phyloP scores from a whole-genome alignment of 2,329 filamentous ascomycete species.

The Blastomyces gilchristii region DNA sequence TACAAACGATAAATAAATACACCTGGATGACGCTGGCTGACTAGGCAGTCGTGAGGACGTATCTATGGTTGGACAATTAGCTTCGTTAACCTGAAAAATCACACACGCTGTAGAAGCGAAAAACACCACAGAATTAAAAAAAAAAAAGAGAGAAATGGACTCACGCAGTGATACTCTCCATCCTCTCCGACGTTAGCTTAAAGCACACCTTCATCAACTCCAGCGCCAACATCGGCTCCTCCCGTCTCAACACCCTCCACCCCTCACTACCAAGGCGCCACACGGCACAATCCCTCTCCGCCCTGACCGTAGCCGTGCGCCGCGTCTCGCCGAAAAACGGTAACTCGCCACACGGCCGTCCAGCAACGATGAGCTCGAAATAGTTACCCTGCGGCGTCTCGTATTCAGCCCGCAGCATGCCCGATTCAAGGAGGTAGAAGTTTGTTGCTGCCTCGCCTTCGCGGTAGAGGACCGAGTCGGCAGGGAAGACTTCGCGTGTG shows the following conservation, averaged over 20 bases:
- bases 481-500: conserved; percentile 52
- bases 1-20: background rate
- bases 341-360: conserved; percentile 88
- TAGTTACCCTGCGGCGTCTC: conserved; percentile 79
- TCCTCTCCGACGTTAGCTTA: conserved; percentile 88
- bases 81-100: background rate
- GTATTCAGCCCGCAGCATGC: conserved; percentile 84
- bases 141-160: conserved; percentile 13
- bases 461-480: conserved; percentile 65
- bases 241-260: conserved; percentile 63
- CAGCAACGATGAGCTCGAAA: conserved; percentile 84
- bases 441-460: conserved; percentile 66
- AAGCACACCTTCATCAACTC: conserved; percentile 80
- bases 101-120: background rate
- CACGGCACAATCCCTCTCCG: conserved; percentile 68
- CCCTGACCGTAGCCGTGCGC: conserved; percentile 74
- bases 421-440: conserved; percentile 84
- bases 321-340: conserved; percentile 91
- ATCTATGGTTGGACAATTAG: background rate
- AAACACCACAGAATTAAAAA: background rate
- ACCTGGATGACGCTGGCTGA: background rate
- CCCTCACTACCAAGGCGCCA: conserved; percentile 67
- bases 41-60: background rate
- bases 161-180: conserved; percentile 58
- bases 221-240: conserved; percentile 65